These are phyloP conservation scores for Lactarius trivialis DNA, from an alignment of 768 basidiomycete genomes.

Conservation along the genomic window DNA sequence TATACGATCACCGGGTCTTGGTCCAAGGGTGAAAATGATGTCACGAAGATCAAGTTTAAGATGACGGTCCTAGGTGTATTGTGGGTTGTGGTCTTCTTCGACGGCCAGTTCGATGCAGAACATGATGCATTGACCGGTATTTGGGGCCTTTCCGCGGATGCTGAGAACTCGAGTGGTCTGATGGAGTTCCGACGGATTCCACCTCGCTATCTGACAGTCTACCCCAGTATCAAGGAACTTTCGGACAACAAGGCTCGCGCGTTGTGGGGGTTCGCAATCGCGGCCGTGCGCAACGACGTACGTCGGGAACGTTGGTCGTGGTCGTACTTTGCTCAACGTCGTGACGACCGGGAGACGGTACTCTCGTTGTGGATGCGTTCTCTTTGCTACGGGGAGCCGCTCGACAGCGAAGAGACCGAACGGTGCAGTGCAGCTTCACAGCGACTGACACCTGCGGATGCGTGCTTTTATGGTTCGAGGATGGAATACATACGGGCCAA, in stretches of 20 bases:
- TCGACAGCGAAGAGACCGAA: slow-evolving; percentile 17
- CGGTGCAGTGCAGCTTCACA: slow-evolving; percentile 20
- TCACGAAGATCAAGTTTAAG: slow-evolving; percentile 16
- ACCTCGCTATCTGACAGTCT: slow-evolving; percentile 25
- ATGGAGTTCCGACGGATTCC: slow-evolving; percentile 27
- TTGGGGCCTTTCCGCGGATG: neutral
- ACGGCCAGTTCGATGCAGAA: slow-evolving; percentile 3
- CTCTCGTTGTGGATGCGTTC: slow-evolving; percentile 26
- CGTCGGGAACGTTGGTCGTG: slow-evolving; percentile 27
- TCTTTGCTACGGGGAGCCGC: slow-evolving; percentile 18
- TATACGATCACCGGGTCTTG: slow-evolving; percentile 21
- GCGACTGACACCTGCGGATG: slow-evolving; percentile 25
- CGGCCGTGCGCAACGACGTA: slow-evolving; percentile 24
- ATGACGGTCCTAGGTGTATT: slow-evolving; percentile 4
- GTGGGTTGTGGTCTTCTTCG: slow-evolving; percentile 9
- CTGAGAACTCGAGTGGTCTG: neutral
- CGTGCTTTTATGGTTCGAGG: slow-evolving; percentile 25
- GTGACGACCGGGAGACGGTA: slow-evolving; percentile 25
- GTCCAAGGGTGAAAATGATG: slow-evolving; percentile 13
- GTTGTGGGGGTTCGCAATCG: slow-evolving; percentile 30
- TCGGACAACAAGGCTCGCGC: slow-evolving; percentile 25
- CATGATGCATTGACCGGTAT: slow-evolving; percentile 10
- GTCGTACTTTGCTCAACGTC: slow-evolving; percentile 30
- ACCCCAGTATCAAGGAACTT: slow-evolving; percentile 26
- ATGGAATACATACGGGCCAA: slow-evolving; percentile 19